phyloP scores from a whole-genome alignment of 805 yeast genomes.

The Saturnispora besseyi region DNA sequence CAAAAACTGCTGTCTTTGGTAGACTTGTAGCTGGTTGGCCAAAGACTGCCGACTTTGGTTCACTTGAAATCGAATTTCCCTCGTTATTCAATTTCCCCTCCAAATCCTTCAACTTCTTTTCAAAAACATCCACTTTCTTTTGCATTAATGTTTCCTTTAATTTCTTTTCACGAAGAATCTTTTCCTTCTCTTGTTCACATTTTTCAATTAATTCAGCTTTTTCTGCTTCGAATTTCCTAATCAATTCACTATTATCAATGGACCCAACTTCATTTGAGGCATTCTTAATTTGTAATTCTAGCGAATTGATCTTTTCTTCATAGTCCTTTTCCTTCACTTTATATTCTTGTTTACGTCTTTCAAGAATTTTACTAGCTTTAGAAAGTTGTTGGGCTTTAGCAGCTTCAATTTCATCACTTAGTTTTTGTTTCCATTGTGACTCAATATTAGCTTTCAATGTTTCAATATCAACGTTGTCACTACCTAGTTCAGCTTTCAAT shows the following conservation, averaged over 20 bases:
- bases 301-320: conserved; percentile 17
- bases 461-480: background rate
- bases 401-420: conserved; percentile 23
- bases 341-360: conserved; percentile 27
- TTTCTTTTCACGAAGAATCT: conserved; percentile 45
- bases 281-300: conserved; percentile 13
- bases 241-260: conserved; percentile 3
- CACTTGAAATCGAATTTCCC: background rate
- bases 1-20: background rate
- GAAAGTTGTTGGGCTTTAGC: conserved; percentile 32
- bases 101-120: conserved; percentile 30
- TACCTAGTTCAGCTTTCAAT: conserved; percentile 12
- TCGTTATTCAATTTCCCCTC: conserved; percentile 4
- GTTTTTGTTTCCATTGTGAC: conserved; percentile 25
- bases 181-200: conserved; percentile 26
- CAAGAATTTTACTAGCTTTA: conserved; percentile 29
- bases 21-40: background rate
- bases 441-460: conserved; percentile 19
- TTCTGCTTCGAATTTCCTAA: conserved; percentile 12
- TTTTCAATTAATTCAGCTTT: conserved; percentile 16
- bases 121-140: conserved; percentile 43
- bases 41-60: background rate
- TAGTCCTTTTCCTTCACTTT: conserved; percentile 29
- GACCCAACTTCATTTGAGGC: background rate
- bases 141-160: conserved; percentile 47